Evolutionary conservation across 768 basidiomycete species (phyloP).

Genomic region (Obba rivulosa): DNA sequence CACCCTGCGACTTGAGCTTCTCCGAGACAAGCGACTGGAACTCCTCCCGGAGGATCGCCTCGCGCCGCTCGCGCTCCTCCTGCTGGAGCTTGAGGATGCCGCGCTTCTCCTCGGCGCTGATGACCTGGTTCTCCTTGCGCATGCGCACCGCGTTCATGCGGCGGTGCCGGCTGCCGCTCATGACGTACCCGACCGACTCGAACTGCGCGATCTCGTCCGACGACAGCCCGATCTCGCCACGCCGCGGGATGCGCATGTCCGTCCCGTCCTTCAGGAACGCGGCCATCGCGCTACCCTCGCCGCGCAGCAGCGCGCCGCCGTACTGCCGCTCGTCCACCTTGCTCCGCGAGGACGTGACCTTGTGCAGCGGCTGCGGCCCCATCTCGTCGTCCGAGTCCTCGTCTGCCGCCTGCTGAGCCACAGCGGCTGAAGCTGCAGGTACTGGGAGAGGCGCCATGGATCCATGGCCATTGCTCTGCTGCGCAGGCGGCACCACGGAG

Average conservation of each 20-base stretch:
- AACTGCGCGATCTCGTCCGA: conserved; percentile 82
- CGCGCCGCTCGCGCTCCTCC: conserved; percentile 90
- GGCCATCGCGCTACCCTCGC: conserved; percentile 98
- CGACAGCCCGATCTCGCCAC: conserved; percentile 96
- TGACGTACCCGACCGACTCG: conserved; percentile 92
- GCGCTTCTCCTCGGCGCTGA: conserved; percentile 96
- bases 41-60: conserved; percentile 83
- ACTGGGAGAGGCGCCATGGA: conserved; percentile 12
- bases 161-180: conserved; percentile 92
- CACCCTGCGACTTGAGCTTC: conserved; percentile 46
- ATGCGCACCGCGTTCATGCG: conserved; percentile 99
- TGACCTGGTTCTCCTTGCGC: conserved; percentile 99
- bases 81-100: conserved; percentile 91
- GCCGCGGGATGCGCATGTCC: conserved; percentile 86
- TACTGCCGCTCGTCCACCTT: conserved; percentile 80
- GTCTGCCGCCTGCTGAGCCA: conserved; percentile 15
- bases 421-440: conserved; percentile 14
- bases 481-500: conserved; percentile 6
- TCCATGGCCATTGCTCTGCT: conserved; percentile 19
- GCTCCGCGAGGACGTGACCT: conserved; percentile 35
- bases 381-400: conserved; percentile 63
- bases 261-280: conserved; percentile 85
- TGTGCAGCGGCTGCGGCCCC: conserved; percentile 69
- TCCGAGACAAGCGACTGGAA: conserved; percentile 82
- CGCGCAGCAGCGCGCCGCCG: conserved; percentile 83